These are phyloP conservation scores for Hypoxylon sp. DNA, from an alignment of 2,329 filamentous ascomycete species.

Conservation along the genomic window DNA sequence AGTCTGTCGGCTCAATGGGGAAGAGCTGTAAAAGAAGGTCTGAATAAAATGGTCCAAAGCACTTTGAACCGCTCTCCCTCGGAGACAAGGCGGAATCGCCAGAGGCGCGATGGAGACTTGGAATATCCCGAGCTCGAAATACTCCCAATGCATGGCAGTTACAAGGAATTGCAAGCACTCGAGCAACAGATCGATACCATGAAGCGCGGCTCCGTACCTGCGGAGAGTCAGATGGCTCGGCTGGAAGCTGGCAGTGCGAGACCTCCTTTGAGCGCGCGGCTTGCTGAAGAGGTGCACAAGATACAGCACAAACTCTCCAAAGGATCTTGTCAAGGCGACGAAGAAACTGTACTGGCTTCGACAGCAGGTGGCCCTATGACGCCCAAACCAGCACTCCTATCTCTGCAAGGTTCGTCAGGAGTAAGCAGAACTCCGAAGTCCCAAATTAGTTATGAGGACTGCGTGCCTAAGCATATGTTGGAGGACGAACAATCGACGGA, in stretches of 20 bases:
- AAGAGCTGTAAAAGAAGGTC: slow-evolving; percentile 38
- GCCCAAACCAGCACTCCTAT: slow-evolving; percentile 11
- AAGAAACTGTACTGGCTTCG: neutral
- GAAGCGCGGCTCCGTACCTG: slow-evolving; percentile 47
- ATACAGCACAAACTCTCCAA: slow-evolving; percentile 29
- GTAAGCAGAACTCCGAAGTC: slow-evolving; percentile 26
- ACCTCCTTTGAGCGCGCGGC: slow-evolving; percentile 35
- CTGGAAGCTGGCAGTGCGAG: slow-evolving; percentile 29
- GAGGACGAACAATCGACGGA: slow-evolving; percentile 34
- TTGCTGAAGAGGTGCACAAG: slow-evolving; percentile 43
- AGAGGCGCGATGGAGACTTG: slow-evolving; percentile 31
- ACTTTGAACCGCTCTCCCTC: slow-evolving; percentile 13
- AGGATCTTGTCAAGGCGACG: slow-evolving; percentile 12
- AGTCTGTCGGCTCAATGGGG: slow-evolving; percentile 41
- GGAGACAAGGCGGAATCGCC: slow-evolving; percentile 6
- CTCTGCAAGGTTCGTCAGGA: slow-evolving; percentile 27
- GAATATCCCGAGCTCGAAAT: slow-evolving; percentile 51
- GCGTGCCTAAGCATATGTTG: slow-evolving; percentile 41
- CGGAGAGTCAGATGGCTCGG: slow-evolving; percentile 32
- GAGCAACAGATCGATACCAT: slow-evolving; percentile 46
- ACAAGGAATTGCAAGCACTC: slow-evolving; percentile 46
- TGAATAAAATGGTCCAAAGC: slow-evolving; percentile 41
- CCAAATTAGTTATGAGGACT: slow-evolving; percentile 41
- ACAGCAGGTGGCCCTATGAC: slow-evolving; percentile 14
- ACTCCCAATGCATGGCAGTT: slow-evolving; percentile 44